Base-by-base conservation (phyloP, 2,329 filamentous ascomycete species). In the Fusarium nisikadoi region DNA sequence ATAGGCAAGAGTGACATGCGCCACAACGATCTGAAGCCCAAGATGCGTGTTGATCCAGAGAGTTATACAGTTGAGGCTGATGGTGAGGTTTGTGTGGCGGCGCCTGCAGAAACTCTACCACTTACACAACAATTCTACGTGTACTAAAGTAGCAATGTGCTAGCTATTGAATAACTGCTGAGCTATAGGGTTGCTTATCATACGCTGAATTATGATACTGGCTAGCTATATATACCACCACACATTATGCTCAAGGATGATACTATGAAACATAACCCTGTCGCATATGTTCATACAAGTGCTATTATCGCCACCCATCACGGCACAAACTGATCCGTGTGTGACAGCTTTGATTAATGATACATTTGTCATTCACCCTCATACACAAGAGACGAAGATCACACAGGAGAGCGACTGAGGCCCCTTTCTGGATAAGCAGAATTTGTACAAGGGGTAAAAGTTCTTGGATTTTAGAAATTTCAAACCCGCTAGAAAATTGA, bases 1-100 rank as follows among this genome's bases (percentile, higher is more conserved):
- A 87, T 97, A 47, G 86, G 91, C 46, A 98, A 98, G 87, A 86
- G 83, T 76, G 93, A 98, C 81, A 97, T 98, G 94, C 94, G 94
- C 79, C 95, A 90, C 81, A 98, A 98, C 81, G 90, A 94, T 78
- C 83, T 83, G 60, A 94, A 90, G 89, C 95, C 95, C 19, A 90
- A 87, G 83, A 98, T 98, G 93, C 90, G 86, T 76, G 95, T 98
- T 67, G 95, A 98, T 81, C 93, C 95, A 9, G 95, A 98, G 86
- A 91, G 89, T 77, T 98, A 98, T 84, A 88, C 86, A 20, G 95
- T 98, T 31, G 91, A 95, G 83, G 95, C 95, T 4, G 94, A 97
- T 82, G 94, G 93, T 0, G 82, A 88, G 80, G 84, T 91, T 39
- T 95, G 93, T 79, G 87, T 84, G 45, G 94, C 94, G 1, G 93